Evolutionary conservation across 2,329 filamentous ascomycete genomes (phyloP), one percentile per base, ranked within the genome.

Genomic region (Alternaria gansuensis): DNA sequence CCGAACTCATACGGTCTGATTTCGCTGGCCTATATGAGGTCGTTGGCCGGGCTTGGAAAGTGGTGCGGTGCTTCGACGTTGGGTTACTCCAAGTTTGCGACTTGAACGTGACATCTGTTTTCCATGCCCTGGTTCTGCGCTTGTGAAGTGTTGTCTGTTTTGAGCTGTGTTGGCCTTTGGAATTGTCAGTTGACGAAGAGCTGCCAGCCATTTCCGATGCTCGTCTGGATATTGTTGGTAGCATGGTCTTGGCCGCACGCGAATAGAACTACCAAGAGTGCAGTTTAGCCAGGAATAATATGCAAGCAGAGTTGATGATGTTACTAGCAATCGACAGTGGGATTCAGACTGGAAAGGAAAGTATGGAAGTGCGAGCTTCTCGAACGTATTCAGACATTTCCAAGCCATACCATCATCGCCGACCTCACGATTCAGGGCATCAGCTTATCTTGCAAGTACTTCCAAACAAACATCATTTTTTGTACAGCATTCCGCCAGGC

Each of bases 71-170:
- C 29, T 48, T 37, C 9, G 52, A 14, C 2, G 43, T 24, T 7
- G 53, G 29, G 26, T 43, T 24, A 11, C 28, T 59, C 33, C 52
- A 57, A 7, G 17, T 43, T 44, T 63, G 59, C 36, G 58, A 39
- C 43, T 44, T 51, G 41, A 51, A 56, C 8, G 48, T 45, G 33
- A 56, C 43, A 17, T 45, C 54, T 14, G 57, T 6, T 45, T 40
- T 57, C 4, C 39, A 39, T 7, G 28, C 45, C 11, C 57, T 34
- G 1, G 29, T 45, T 11, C 41, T 57, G 40, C 53, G 48, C 9
- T 55, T 24, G 44, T 48, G 6, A 34, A 3, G 4, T 8, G 31
- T 3, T 6, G 2, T 39, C 23, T 28, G 34, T 29, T 5, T 26
- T 7, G 23, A 28, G 1, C 13, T 5, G 3, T 13, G 24, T 14